Evolutionary conservation across 345 rosid genomes (phyloP).

Genomic region (thale cress (Arabidopsis thaliana)): DNA sequence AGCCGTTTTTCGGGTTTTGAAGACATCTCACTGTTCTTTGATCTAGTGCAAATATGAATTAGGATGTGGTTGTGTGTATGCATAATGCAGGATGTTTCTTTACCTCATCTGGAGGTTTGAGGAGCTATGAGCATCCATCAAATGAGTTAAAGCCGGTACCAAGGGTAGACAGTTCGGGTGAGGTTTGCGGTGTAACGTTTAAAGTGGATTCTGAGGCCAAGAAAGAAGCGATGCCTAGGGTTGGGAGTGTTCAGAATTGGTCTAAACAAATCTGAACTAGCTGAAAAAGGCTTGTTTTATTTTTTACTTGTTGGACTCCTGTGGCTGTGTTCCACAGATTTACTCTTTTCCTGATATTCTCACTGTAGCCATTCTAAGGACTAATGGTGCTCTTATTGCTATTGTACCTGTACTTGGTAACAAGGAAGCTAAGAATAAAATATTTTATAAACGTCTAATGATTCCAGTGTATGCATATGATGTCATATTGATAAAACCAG

Average conservation of each 20-base stretch:
- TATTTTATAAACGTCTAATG: slow-evolving; percentile 14
- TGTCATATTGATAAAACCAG: not conserved
- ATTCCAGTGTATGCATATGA: slow-evolving; percentile 16
- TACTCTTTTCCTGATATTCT: not conserved
- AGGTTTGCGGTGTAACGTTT: slow-evolving; percentile 79
- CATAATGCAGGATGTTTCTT: slow-evolving; percentile 77
- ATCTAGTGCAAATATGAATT: slow-evolving; percentile 1
- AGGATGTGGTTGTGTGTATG: slow-evolving; percentile 6
- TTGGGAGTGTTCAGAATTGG: slow-evolving; percentile 94
- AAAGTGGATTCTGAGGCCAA: slow-evolving; percentile 76
- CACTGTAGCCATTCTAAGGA: slow-evolving; percentile 14
- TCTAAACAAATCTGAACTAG: slow-evolving; percentile 56
- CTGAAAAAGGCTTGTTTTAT: not conserved
- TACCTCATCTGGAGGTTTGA: slow-evolving; percentile 76
- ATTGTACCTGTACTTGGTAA: slow-evolving; percentile 19
- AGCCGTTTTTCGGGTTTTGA: not conserved
- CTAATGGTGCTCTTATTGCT: slow-evolving; percentile 12
- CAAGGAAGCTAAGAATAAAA: slow-evolving; percentile 26
- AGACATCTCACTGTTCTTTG: slow-evolving; percentile 5
- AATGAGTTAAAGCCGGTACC: slow-evolving; percentile 92
- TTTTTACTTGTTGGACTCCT: slow-evolving; percentile 14
- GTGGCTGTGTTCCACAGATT: slow-evolving; percentile 29
- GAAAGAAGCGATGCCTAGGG: slow-evolving; percentile 88
- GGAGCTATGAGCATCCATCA: slow-evolving; percentile 86
- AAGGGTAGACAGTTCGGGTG: slow-evolving; percentile 89